These are phyloP conservation scores for Rubroboletus satanas DNA, from an alignment of 768 basidiomycete species.

Conservation along the genomic window DNA sequence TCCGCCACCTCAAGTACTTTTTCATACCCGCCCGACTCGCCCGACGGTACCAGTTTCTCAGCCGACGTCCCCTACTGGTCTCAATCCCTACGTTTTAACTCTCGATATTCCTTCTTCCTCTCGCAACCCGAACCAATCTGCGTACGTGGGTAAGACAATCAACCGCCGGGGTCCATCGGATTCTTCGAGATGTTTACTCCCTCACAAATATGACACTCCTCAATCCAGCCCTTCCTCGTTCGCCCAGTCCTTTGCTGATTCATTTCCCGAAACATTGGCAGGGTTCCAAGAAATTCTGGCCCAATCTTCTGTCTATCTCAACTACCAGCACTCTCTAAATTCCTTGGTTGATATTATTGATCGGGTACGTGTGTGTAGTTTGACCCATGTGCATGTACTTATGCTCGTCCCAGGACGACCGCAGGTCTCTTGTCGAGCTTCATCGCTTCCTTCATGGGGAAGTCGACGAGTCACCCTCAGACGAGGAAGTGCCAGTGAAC, in stretches of 20 bases:
- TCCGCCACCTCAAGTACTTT: constrained; percentile 76
- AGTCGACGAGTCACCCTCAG: constrained; percentile 18
- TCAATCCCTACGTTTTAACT: constrained; percentile 19
- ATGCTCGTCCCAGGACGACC: constrained; percentile 52
- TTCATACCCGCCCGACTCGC: constrained; percentile 56
- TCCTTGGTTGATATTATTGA: constrained; percentile 80
- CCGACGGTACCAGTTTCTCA: constrained; percentile 31
- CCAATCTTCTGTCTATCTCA: constrained; percentile 57
- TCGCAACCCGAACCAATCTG: constrained; percentile 47
- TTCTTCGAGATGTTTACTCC: constrained; percentile 51
- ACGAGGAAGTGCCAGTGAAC: constrained; percentile 14
- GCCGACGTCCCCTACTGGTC: constrained; percentile 17
- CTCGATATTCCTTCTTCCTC: constrained; percentile 19
- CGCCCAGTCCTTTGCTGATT: constrained; percentile 19
- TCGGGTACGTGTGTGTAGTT: constrained; percentile 47
- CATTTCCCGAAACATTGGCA: constrained; percentile 14
- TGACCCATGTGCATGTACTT: not conserved
- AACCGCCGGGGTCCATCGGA: constrained; percentile 61
- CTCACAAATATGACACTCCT: constrained; percentile 20
- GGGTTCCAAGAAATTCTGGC: constrained; percentile 22
- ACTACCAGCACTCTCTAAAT: constrained; percentile 77
- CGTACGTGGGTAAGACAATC: constrained; percentile 45
- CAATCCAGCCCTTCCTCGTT: constrained; percentile 21
- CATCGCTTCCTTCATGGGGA: constrained; percentile 59
- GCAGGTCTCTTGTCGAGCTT: constrained; percentile 66